Base-by-base conservation (phyloP, 2,329 filamentous ascomycete genomes). In the Leptographium wingfieldii region DNA sequence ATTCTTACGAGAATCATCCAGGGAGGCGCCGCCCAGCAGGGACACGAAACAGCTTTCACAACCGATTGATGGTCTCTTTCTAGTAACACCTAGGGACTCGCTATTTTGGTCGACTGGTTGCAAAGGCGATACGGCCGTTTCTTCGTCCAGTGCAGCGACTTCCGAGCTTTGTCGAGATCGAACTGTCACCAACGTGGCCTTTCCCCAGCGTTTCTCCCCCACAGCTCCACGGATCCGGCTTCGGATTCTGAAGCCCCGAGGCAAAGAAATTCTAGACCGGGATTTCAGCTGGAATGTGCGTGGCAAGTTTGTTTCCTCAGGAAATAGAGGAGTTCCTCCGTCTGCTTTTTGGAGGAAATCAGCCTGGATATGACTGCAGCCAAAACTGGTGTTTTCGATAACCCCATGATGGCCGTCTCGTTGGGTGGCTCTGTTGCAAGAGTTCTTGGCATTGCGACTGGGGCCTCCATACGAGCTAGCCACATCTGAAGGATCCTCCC, bases 401-500 rank as follows among this genome's bases (percentile, higher is more conserved):
- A 33, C 3, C 29, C 3, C 16, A n/a, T 53, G 14, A 4, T 33
- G 27, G 16, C 31, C 4, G 11, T 33, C 16, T n/a, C 19, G 10
- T 53, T 33, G 51, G 3, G 12, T 11, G 19, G 19, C 6, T 19
- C 19, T 33, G 38, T 16, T 16, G 38, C 12, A 14, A 16, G 3
- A 40, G 51, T 14, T 25, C 25, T 22, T 19, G 31, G 22, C 16
- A 22, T 55, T 19, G 19, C 29, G 16, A 38, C 19, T 22, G 1
- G 29, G 22, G 5, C 48, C 48, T 16, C 48, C 48, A 22, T 46
- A 46, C 1, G 49, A 19, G 9, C 25, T 40, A 29, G 60, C 58
- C 1, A 48, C 29, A n/a, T 64, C 63, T 0, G 55, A 57, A 0
- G 64, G 59, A n/a, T 65, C 61, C 25, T 65, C 64, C 12, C 57